Base-by-base conservation (phyloP, 306 rosid species). In the Castanea crenata region DNA sequence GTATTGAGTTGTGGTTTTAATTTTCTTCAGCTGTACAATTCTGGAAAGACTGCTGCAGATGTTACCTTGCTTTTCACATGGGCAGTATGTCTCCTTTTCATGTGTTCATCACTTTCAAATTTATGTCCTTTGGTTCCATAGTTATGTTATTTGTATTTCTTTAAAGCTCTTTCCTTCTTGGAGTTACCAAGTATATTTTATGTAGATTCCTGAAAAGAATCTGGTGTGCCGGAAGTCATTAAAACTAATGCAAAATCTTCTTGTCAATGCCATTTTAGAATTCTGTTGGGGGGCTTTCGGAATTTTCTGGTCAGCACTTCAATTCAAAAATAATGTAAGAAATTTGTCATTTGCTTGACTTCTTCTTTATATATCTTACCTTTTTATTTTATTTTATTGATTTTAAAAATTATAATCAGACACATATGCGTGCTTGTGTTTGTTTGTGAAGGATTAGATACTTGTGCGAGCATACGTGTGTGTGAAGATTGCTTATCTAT, bases 241-340 rank as follows among this genome's bases (percentile, higher is more conserved):
- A 20, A 2, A 56, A 55, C 83, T 86, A 34, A 84, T 59, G 59
- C 78, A n/a, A 56, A 81, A 65, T 13, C 15, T 25, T 55, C n/a
- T 78, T 76, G 9, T 55, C 32, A 69, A 32, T 78, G 77, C 75
- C 71, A 49, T 82, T 78, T 78, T 90, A 94, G 98, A 94, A 94
- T 90, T 94, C 98, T 80, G 92, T 92, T 73, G 98, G 98, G 76
- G 98, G 93, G 73, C 81, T 79, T 65, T 94, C 98, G 72, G 98
- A 89, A 82, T 88, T 85, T 83, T 91, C 98, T 54, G 98, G 98
- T 77, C 85, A 84, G 38, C 98, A 94, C 89, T 84, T 79, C 73
- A 94, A 94, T 88, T 88, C 92, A 19, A 91, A 85, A 79, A 88
- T 79, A 32, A 76, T 13, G 98, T 94, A 86, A 88, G 98, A 86